Percentiles rank a stretch among this genome's conserved stretches.
phyloP scores from a whole-genome alignment of 106 monocot genomes.

The Dendrobium chrysotoxum region DNA sequence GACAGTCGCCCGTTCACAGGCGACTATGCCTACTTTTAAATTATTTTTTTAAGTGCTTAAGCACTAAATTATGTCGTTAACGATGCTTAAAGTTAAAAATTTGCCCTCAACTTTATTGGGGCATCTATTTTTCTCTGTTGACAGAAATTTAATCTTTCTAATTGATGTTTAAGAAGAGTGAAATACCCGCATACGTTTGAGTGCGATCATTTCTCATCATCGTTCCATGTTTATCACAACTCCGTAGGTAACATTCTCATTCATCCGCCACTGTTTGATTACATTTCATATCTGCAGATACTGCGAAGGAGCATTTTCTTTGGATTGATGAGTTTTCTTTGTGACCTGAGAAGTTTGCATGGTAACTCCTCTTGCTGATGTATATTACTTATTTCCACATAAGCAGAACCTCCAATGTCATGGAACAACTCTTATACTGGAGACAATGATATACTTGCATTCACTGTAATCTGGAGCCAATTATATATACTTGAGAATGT shows the following conservation, averaged over 20 bases:
- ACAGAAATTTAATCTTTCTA: too few species aligned
- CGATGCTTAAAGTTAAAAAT: too few species aligned
- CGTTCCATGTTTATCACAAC: not conserved
- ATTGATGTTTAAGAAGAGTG: too few species aligned
- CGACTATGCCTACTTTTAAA: too few species aligned
- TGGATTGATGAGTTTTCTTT: not conserved
- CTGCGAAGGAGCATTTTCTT: conserved; percentile 8
- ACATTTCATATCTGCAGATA: conserved; percentile 1
- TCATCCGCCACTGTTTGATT: not conserved
- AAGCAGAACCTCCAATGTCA: not conserved
- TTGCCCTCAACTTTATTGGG: too few species aligned
- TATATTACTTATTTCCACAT: not conserved
- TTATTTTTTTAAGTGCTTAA: too few species aligned
- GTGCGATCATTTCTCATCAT: not conserved
- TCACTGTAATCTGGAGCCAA: not conserved
- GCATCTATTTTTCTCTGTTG: too few species aligned
- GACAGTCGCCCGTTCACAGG: too few species aligned
- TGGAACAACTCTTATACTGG: not conserved
- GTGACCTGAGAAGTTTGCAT: not conserved
- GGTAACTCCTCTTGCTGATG: not conserved
- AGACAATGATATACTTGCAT: not conserved
- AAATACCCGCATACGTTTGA: too few species aligned
- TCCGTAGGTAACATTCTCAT: not conserved
- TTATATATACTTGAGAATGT: not conserved
- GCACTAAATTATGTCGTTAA: too few species aligned